These are phyloP conservation scores for Thielaviopsis cerberus DNA, from an alignment of 2,329 filamentous ascomycete species.

Conservation along the genomic window DNA sequence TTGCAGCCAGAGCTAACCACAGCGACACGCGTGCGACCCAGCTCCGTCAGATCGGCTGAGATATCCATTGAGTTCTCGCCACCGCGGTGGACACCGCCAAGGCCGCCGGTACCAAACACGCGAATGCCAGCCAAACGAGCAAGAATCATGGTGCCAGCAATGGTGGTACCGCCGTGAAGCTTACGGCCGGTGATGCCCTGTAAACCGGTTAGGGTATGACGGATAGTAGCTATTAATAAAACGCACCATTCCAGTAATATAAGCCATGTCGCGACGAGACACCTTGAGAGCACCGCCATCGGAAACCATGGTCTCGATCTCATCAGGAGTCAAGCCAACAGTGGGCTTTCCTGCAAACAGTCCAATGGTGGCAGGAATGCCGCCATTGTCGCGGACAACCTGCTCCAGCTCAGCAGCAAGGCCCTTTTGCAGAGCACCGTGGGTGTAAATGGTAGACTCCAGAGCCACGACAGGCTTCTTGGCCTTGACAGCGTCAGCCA, in stretches of 20 bases:
- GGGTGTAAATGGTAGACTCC: constrained; percentile 93
- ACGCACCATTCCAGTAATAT: constrained; percentile 56
- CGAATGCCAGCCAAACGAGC: constrained; percentile 73
- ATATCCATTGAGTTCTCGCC: constrained; percentile 78
- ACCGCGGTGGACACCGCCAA: constrained; percentile 84
- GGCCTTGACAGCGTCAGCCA: constrained; percentile 54
- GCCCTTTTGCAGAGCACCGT: constrained; percentile 62
- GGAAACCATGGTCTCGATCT: constrained; percentile 54
- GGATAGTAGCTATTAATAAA: neutral
- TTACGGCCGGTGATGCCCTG: constrained; percentile 46
- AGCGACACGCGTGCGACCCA: constrained; percentile 73
- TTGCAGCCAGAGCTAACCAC: constrained; percentile 87
- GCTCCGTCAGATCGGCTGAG: constrained; percentile 84
- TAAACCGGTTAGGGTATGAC: neutral
- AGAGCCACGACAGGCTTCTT: constrained; percentile 76
- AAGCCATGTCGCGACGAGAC: constrained; percentile 72
- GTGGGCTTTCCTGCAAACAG: constrained; percentile 66
- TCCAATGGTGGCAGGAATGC: constrained; percentile 76
- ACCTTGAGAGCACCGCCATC: constrained; percentile 57
- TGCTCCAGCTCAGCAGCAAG: constrained; percentile 64
- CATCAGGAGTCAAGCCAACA: constrained; percentile 55
- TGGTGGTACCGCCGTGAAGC: constrained; percentile 78
- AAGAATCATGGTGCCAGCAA: constrained; percentile 82
- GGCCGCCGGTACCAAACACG: constrained; percentile 83
- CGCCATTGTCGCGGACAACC: constrained; percentile 63